Evolutionary conservation across 2,329 filamentous ascomycete species (phyloP).

Genomic region (Monosporascus sp.): DNA sequence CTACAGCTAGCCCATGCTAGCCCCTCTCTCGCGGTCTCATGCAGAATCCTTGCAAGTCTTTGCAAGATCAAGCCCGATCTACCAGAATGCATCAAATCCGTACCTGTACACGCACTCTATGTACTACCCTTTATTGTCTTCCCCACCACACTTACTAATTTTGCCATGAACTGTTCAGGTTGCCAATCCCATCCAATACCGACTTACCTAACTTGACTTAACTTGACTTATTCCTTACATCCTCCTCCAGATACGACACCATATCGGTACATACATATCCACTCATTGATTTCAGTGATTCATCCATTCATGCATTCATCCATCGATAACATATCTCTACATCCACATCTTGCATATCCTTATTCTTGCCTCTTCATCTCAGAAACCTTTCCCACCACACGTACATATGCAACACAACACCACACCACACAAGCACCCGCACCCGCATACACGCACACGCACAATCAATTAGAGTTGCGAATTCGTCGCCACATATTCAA

Average conservation of each 20-base stretch:
- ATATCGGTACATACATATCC: no score
- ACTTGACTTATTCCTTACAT: no score
- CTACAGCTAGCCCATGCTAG: neutral
- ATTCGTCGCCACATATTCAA: no score
- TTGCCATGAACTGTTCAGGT: neutral
- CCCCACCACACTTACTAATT: neutral
- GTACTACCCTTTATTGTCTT: neutral
- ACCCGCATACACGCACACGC: neutral
- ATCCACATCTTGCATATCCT: no score
- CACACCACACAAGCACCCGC: neutral
- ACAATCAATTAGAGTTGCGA: neutral
- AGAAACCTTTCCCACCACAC: no score
- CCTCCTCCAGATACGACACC: neutral
- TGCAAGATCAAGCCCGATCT: slow-evolving; percentile 21
- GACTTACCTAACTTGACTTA: no score
- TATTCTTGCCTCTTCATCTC: no score
- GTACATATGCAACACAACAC: neutral
- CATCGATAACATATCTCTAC: no score
- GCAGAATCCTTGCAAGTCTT: slow-evolving; percentile 10
- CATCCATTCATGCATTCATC: no score
- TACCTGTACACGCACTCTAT: neutral
- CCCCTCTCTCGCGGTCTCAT: neutral
- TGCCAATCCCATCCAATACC: no score
- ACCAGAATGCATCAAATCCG: slow-evolving; percentile 16
- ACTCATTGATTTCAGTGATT: no score